Conservation (phyloP, 2,329 filamentous ascomycete species). For the Colletotrichum echinochloae region DNA sequence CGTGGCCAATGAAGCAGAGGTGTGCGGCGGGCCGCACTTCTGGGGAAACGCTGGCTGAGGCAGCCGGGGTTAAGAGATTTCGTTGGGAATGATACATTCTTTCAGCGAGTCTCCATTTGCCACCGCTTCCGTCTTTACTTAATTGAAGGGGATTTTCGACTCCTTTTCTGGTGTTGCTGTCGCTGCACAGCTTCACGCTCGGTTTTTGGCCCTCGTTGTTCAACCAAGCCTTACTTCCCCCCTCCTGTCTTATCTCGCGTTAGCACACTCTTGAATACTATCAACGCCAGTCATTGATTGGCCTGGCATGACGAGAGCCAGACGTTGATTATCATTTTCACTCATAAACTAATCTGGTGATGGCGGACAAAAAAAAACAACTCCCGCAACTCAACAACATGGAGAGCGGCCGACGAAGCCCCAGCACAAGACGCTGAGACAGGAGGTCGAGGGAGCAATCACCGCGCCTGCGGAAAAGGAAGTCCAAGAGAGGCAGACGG, state of each 20-base stretch:
- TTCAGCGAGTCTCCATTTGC: background rate
- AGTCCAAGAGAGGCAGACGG: constrained; percentile 1
- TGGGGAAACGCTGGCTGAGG: constrained; percentile 8
- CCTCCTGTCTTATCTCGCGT: background rate
- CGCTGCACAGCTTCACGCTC: background rate
- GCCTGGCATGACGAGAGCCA: background rate
- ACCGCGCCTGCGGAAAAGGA: constrained; percentile 6
- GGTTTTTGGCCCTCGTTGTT: background rate
- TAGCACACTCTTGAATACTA: background rate
- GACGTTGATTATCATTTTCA: background rate
- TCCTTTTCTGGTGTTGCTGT: background rate
- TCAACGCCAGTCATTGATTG: background rate
- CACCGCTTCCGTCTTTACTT: background rate
- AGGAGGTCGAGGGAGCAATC: constrained; percentile 21
- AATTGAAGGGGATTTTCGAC: background rate
- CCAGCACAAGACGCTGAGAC: constrained; percentile 22
- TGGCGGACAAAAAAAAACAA: background rate
- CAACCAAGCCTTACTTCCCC: background rate
- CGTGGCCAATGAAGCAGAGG: constrained; percentile 11
- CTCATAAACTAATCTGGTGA: background rate
- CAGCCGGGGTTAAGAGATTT: constrained; percentile 9
- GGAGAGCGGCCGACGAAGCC: background rate
- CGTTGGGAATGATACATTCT: background rate
- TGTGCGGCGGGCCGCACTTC: background rate
- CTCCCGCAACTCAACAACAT: background rate